phyloP scores from a whole-genome alignment of 1,284 basidiomycete species.

The Xerocomus subilludens region DNA sequence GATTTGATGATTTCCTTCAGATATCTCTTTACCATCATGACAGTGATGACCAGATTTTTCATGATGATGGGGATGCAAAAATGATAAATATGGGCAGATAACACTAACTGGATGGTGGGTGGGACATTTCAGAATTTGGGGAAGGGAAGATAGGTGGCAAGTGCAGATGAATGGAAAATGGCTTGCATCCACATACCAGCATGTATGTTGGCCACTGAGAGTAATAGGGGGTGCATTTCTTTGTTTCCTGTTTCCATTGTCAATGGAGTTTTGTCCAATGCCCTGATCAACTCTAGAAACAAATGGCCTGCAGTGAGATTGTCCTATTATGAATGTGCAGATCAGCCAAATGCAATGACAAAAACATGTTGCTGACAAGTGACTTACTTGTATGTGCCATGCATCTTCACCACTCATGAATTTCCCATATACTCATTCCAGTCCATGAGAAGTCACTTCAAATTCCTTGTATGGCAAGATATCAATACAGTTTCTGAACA shows the following conservation, averaged over 20 bases:
- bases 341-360: no score
- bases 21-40: not conserved
- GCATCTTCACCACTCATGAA: slow-evolving; percentile 33
- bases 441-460: not conserved
- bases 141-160: slow-evolving; percentile 28
- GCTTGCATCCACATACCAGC: slow-evolving; percentile 27
- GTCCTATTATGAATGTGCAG: no score
- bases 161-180: slow-evolving; percentile 21
- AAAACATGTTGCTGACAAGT: no score
- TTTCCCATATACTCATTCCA: slow-evolving; percentile 11
- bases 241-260: not conserved
- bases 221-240: slow-evolving; percentile 33
- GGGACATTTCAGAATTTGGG: slow-evolving; percentile 29
- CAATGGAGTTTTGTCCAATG: slow-evolving; percentile 32
- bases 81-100: slow-evolving; percentile 25
- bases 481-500: not conserved
- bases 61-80: slow-evolving; percentile 14
- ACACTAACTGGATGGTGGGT: slow-evolving; percentile 12
- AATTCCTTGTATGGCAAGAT: not conserved
- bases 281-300: slow-evolving; percentile 23
- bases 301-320: not conserved
- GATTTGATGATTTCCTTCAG: not conserved
- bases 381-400: slow-evolving; percentile 33
- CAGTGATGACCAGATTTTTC: not conserved
- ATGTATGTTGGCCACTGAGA: slow-evolving; percentile 35